Conservation (phyloP, 192 early-diverging fungal genomes). For the Polychytrium aggregatum region DNA sequence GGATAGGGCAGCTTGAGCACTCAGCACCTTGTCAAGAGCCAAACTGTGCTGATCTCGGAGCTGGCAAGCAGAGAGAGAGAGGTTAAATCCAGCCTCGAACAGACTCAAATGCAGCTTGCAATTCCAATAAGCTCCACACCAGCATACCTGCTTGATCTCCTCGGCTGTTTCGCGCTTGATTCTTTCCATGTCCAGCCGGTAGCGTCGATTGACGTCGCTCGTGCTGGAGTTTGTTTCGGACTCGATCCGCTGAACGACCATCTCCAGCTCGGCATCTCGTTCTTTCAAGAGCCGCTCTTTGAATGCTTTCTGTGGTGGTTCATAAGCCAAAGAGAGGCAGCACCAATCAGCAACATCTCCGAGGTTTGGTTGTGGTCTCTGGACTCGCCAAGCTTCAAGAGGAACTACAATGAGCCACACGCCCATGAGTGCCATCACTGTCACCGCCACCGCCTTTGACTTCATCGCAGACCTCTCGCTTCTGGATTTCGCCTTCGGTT, state of each 20-base stretch:
- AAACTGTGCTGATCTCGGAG: slow-evolving; percentile 36
- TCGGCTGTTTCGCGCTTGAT: slow-evolving; percentile 35
- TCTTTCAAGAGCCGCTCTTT: slow-evolving; percentile 41
- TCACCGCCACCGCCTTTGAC: too few relatives aligned
- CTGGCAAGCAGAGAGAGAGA: slow-evolving; percentile 3
- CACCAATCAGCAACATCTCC: too few relatives aligned
- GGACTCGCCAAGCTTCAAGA: too few relatives aligned
- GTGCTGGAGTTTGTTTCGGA: slow-evolving; percentile 34
- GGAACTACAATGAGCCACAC: too few relatives aligned
- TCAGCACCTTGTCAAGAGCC: slow-evolving; percentile 36
- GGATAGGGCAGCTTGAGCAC: slow-evolving; percentile 16
- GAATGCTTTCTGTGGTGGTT: slow-evolving; percentile 28
- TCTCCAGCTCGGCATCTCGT: slow-evolving; percentile 45
- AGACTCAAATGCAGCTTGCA: not conserved
- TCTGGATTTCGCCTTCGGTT: slow-evolving; percentile 29
- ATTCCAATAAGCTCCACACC: not conserved
- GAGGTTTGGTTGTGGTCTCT: too few relatives aligned
- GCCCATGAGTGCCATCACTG: too few relatives aligned
- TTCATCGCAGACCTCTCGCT: slow-evolving; percentile 23
- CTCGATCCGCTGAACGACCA: slow-evolving; percentile 43
- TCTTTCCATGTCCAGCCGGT: slow-evolving; percentile 39
- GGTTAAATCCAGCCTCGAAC: not conserved
- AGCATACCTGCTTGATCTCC: slow-evolving; percentile 31
- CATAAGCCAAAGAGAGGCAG: too few relatives aligned
- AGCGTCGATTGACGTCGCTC: slow-evolving; percentile 30